phyloP scores from a whole-genome alignment of 192 early-diverging fungal genomes.

The Radiomyces spectabilis region DNA sequence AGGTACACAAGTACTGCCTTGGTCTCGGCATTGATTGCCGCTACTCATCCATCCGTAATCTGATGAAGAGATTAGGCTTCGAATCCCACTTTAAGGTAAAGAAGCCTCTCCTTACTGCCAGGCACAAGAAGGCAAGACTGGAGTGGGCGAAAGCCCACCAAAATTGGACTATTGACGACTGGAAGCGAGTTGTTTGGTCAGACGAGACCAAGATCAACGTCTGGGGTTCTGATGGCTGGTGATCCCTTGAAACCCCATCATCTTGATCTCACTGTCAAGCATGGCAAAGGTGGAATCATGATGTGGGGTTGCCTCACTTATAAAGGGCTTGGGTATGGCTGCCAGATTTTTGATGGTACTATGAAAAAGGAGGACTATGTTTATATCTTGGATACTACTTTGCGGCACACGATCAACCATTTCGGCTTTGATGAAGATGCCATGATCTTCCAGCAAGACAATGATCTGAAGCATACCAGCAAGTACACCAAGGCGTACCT shows the following conservation, averaged over 20 bases:
- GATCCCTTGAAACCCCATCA: too few relatives aligned
- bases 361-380: slow-evolving; percentile 7
- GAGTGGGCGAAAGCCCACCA: not conserved
- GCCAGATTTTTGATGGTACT: slow-evolving; percentile 1
- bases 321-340: not conserved
- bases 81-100: too few relatives aligned
- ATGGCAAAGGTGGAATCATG: slow-evolving; percentile 10
- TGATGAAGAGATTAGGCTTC: too few relatives aligned
- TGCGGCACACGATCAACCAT: not conserved
- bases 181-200: not conserved
- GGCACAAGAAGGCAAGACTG: not conserved
- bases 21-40: too few relatives aligned
- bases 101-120: too few relatives aligned
- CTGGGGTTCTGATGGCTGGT: too few relatives aligned
- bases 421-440: not conserved
- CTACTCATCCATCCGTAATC: too few relatives aligned
- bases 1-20: too few relatives aligned
- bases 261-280: slow-evolving; percentile 18
- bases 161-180: slow-evolving; percentile 1
- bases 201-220: too few relatives aligned
- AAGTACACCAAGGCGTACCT: slow-evolving; percentile 14
- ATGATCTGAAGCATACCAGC: slow-evolving; percentile 27
- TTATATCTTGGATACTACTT: not conserved
- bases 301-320: slow-evolving; percentile 14
- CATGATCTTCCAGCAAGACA: slow-evolving; percentile 29